Base-by-base conservation (phyloP, 176 grass and related monocot species). In the Juncus inflexus region DNA sequence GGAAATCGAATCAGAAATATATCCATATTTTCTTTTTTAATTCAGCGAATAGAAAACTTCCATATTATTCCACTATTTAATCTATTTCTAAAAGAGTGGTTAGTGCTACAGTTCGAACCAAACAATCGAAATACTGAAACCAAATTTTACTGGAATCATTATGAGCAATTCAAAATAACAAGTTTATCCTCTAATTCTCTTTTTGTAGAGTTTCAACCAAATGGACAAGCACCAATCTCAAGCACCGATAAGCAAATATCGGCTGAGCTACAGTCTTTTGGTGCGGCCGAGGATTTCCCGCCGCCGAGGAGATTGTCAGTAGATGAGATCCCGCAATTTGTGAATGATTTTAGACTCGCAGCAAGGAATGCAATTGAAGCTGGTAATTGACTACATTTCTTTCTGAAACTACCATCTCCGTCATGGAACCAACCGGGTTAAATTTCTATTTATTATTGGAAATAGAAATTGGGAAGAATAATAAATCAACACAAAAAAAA, bases 281-380 rank as follows among this genome's bases (percentile, higher is more conserved):
- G 76, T 1, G 15, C 55, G 3, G 4, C 42, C 4, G 52, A 61
- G 28, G 53, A 70, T 35, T 86, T 68, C 67, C 76, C 79, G 3
- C 10, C 61, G 12, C 87, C 79, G 1, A 55, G 79, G 4, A 60
- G 13, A 35, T 70, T 85, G 0, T 52, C 3, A 12, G 50, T 58
- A 3, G 45, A 73, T 2, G 83, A 90, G 67, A 77, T 90, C 6
- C 71, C 82, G 0, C 12, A 2, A 0, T 13, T 90, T 37, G 76
- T 90, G 1, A 66, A 77, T 12, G 86, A 90, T 50, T 90, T 86
- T 37, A 81, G 86, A 37, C 15, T 40, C 15, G 86, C 86, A 2
- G 81, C 86, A 6, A 84, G 74, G 3, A 90, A 90, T 57, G 81
- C 86, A 14, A 42, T 90, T 12, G 66, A 79, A 60, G 82, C 86